Percentiles rank a stretch among this genome's conserved stretches.
phyloP scores from a whole-genome alignment of 768 basidiomycete species.

The Hericium erinaceus region DNA sequence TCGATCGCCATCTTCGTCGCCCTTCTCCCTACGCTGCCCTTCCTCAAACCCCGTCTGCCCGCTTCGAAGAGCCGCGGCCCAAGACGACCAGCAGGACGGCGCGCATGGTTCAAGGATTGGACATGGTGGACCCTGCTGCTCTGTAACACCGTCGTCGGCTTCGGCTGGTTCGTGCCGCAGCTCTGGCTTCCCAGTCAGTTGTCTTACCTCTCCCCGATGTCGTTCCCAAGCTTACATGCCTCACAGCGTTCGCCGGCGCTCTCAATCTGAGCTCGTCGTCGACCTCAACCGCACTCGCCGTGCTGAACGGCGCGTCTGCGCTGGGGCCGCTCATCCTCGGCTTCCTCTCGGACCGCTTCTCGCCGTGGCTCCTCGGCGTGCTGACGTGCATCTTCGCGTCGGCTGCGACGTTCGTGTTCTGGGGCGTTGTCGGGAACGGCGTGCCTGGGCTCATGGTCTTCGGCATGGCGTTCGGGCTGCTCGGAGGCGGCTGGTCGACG shows the following conservation, averaged over 20 bases:
- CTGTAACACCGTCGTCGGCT: slow-evolving; percentile 18
- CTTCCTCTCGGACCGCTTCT: slow-evolving; percentile 13
- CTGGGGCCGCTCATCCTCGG: slow-evolving; percentile 13
- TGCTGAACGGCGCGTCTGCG: slow-evolving; percentile 14
- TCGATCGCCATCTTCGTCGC: slow-evolving; percentile 10
- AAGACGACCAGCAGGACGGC: neutral
- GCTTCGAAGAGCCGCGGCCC: slow-evolving; percentile 10
- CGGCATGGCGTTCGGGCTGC: slow-evolving; percentile 21
- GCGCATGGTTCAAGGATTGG: slow-evolving; percentile 15
- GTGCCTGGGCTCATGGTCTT: slow-evolving; percentile 13
- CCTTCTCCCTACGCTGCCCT: slow-evolving; percentile 18
- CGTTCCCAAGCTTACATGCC: neutral
- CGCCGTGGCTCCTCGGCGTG: slow-evolving; percentile 16
- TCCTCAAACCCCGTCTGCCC: slow-evolving; percentile 20
- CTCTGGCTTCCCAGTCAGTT: slow-evolving; percentile 20
- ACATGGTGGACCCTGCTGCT: slow-evolving; percentile 19
- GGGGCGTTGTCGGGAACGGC: slow-evolving; percentile 21
- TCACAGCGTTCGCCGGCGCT: neutral
- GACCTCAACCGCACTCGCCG: slow-evolving; percentile 10
- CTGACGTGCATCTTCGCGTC: slow-evolving; percentile 15
- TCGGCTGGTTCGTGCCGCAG: slow-evolving; percentile 19
- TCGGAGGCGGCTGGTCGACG: slow-evolving; percentile 25
- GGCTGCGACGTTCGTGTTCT: slow-evolving; percentile 22
- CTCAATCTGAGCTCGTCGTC: slow-evolving; percentile 9
- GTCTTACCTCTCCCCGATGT: neutral